Evolutionary conservation across 257 asterid genomes (phyloP), one percentile per base, ranked within the genome.

Genomic region (Craterostigma plantagineum): DNA sequence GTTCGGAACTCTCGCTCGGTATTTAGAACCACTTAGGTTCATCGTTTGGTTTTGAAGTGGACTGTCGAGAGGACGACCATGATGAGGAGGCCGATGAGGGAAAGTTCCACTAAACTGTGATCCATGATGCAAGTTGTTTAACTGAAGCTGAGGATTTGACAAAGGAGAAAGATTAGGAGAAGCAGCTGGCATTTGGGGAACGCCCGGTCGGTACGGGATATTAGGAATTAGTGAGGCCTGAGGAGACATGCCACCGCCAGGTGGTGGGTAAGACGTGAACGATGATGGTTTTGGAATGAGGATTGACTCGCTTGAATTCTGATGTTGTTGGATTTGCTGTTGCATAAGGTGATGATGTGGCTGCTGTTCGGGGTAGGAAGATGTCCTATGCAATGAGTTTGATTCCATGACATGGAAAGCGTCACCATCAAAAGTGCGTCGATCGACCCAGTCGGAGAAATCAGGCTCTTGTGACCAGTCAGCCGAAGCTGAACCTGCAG

Each of bases 281-380:
- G 91, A 55, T n/a, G n/a, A n/a, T 7, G 75, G 56, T 48, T 77
- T 78, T 36, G 87, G 75, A 49, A 69, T 50, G 35, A 71, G 75
- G 47, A 59, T 56, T 33, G 94, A 84, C 55, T 90, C 99, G 16
- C 86, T 71, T 35, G 80, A 67, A 64, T 66, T 66, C 45, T 65
- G 84, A 53, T 79, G 78, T 14, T 56, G 84, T 34, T 46, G 35
- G 48, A 42, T 65, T 45, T 59, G 95, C 23, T 42, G 75, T n/a
- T 57, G 83, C 17, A 57, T 65, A 42, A 64, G n/a, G n/a, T n/a
- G n/a, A n/a, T n/a, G n/a, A n/a, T n/a, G 90, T 51, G 72, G 92
- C 38, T 71, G 81, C 36, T 66, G 93, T 50, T 77, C 83, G 16
- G 98, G 98, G 58, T 82, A 77, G 9, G 98, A 83, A 33, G 91